Evolutionary conservation across 345 rosid genomes (phyloP).

Genomic region (Trapa incisa): DNA sequence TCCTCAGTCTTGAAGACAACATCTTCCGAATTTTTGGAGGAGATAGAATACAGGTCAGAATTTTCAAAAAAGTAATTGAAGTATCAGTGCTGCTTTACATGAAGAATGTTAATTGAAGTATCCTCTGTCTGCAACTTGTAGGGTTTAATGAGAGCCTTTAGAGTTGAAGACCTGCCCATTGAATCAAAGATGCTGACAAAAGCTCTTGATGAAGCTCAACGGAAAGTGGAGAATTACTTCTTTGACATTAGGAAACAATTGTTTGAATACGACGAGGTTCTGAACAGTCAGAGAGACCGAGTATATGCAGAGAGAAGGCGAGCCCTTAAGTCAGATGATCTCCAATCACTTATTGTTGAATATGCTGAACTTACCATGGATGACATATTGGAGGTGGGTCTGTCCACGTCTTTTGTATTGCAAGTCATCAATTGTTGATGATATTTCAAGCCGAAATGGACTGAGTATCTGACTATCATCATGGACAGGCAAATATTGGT

Average conservation of each 20-base stretch:
- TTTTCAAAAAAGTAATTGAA: neutral
- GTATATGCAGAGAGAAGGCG: conserved; percentile 91
- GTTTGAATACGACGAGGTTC: conserved; percentile 89
- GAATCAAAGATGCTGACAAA: conserved; percentile 92
- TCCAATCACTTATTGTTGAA: conserved; percentile 74
- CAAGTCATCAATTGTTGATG: neutral
- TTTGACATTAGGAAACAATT: conserved; percentile 87
- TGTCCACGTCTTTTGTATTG: neutral
- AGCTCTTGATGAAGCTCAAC: conserved; percentile 93
- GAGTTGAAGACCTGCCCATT: conserved; percentile 92
- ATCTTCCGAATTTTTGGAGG: conserved; percentile 89
- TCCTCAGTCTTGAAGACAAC: conserved; percentile 97
- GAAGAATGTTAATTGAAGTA: conserved; percentile 3
- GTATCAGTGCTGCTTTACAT: neutral
- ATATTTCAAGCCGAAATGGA: neutral
- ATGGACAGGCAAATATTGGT: conserved; percentile 72
- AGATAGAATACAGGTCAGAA: conserved; percentile 78
- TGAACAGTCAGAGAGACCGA: conserved; percentile 96
- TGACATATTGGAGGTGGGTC: conserved; percentile 78
- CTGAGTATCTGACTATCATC: neutral
- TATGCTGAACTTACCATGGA: conserved; percentile 97
- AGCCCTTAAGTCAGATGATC: conserved; percentile 77
- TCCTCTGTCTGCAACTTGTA: conserved; percentile 19
- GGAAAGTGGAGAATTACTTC: conserved; percentile 93
- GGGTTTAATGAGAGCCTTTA: conserved; percentile 96